These are phyloP conservation scores for Lasiosphaeria ovina DNA, from an alignment of 495 filamentous ascomycete species.

Conservation along the genomic window DNA sequence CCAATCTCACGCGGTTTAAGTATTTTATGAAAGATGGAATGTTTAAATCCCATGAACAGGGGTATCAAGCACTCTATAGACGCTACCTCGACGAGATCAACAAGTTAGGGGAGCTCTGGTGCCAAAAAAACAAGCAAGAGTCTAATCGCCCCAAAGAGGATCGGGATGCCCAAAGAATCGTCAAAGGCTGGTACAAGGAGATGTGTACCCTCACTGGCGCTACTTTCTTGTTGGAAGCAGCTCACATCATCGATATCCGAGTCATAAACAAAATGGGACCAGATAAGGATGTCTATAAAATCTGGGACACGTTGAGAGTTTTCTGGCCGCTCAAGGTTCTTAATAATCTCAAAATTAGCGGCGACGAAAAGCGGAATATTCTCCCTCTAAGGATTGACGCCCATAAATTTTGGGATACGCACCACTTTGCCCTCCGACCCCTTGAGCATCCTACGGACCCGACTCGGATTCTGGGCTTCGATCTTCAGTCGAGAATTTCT, in stretches of 20 bases:
- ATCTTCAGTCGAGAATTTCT: too few relatives aligned
- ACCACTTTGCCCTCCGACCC: slow-evolving; percentile 10
- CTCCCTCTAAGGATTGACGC: slow-evolving; percentile 6
- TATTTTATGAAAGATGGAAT: slow-evolving; percentile 4
- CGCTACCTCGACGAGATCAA: slow-evolving; percentile 3
- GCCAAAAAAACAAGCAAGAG: slow-evolving; percentile 11
- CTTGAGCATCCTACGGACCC: slow-evolving; percentile 5
- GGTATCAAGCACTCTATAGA: not conserved
- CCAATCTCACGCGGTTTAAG: slow-evolving; percentile 6
- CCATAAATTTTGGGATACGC: slow-evolving; percentile 11
- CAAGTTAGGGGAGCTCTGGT: slow-evolving; percentile 12
- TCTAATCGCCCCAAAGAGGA: slow-evolving; percentile 5
- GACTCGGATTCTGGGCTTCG: too few relatives aligned
- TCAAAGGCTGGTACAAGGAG: slow-evolving; percentile 13
- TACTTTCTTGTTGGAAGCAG: slow-evolving; percentile 8
- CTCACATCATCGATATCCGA: slow-evolving; percentile 9
- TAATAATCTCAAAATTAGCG: not conserved
- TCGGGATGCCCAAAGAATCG: slow-evolving; percentile 10
- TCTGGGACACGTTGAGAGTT: slow-evolving; percentile 7
- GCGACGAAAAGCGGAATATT: slow-evolving; percentile 10
- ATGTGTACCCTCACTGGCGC: slow-evolving; percentile 11
- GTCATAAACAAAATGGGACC: slow-evolving; percentile 8
- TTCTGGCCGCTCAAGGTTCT: slow-evolving; percentile 10
- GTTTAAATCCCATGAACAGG: slow-evolving; percentile 4
- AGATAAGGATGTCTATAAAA: not conserved